A percentile compares a stretch with the other conserved stretches of the same genome.
phyloP scores from a whole-genome alignment of 805 yeast species.

The Suhomyces faveliae region DNA sequence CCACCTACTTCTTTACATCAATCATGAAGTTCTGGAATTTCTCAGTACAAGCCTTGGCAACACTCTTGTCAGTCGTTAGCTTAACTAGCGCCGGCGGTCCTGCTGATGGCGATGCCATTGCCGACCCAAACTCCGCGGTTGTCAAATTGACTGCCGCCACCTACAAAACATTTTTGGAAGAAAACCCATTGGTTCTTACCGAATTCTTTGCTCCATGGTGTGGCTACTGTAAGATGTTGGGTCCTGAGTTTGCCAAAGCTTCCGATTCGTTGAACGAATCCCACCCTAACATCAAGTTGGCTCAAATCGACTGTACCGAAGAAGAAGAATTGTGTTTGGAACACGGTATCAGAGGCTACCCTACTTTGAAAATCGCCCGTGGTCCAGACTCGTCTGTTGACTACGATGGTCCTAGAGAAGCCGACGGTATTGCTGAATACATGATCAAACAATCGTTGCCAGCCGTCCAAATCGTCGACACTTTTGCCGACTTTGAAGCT shows the following conservation, averaged over 20 bases:
- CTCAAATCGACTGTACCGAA: slow-evolving; percentile 83
- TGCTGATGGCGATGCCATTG: slow-evolving; percentile 59
- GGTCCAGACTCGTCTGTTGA: slow-evolving; percentile 49
- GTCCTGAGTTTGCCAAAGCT: slow-evolving; percentile 76
- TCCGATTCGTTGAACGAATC: slow-evolving; percentile 56
- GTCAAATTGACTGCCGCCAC: slow-evolving; percentile 68
- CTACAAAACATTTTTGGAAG: slow-evolving; percentile 63
- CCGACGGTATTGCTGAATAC: slow-evolving; percentile 72
- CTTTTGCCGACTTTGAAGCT: slow-evolving; percentile 49
- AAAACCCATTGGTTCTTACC: slow-evolving; percentile 76
- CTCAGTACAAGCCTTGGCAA: slow-evolving; percentile 37
- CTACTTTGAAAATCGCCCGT: slow-evolving; percentile 76
- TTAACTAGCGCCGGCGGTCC: slow-evolving; percentile 37
- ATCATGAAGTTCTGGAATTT: slow-evolving; percentile 42
- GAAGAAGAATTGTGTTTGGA: slow-evolving; percentile 68
- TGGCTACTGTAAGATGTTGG: slow-evolving; percentile 89
- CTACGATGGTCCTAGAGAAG: slow-evolving; percentile 82
- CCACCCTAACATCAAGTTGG: slow-evolving; percentile 62
- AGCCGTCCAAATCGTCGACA: slow-evolving; percentile 46
- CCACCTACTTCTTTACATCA: too few relatives aligned
- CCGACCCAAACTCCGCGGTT: slow-evolving; percentile 83
- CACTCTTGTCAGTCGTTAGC: slow-evolving; percentile 35
- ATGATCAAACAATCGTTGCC: slow-evolving; percentile 85
- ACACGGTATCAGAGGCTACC: slow-evolving; percentile 76
- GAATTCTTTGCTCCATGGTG: slow-evolving; percentile 98